Evolutionary conservation across 208 protist species (phyloP).

Genomic region (Acanthamoeba comandoni): DNA sequence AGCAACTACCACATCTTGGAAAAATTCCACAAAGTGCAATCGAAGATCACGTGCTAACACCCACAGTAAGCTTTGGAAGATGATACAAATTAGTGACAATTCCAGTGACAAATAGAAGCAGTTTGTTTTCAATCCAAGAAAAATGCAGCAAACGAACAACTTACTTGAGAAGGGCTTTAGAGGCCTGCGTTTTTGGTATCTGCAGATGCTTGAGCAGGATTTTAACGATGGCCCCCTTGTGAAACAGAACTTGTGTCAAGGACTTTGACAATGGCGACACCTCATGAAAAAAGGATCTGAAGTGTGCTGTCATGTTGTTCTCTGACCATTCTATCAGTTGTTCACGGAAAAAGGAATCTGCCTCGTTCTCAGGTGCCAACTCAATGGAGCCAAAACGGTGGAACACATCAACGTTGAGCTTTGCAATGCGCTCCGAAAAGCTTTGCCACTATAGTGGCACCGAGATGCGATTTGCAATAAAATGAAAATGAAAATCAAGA

Average conservation of each 20-base stretch:
- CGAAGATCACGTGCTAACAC: conserved; percentile 70
- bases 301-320: conserved; percentile 69
- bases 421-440: conserved; percentile 68
- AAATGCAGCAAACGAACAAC: background rate
- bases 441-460: conserved; percentile 41
- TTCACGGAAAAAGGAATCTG: conserved; percentile 64
- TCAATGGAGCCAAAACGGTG: conserved; percentile 64
- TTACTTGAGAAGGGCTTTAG: conserved; percentile 3
- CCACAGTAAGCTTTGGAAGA: too few species aligned
- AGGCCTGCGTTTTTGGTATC: background rate
- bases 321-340: conserved; percentile 70
- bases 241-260: conserved; percentile 53
- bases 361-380: conserved; percentile 47
- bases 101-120: background rate
- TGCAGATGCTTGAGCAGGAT: conserved; percentile 9
- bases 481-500: background rate
- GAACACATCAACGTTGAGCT: conserved; percentile 73
- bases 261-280: conserved; percentile 56
- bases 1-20: conserved; percentile 58
- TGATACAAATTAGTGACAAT: too few species aligned
- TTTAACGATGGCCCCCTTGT: background rate
- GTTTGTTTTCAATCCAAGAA: background rate
- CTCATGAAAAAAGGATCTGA: conserved; percentile 40
- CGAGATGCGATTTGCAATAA: background rate
- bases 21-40: conserved; percentile 36